phyloP scores from a whole-genome alignment of 306 rosid genomes.

The Sicyos edulis region DNA sequence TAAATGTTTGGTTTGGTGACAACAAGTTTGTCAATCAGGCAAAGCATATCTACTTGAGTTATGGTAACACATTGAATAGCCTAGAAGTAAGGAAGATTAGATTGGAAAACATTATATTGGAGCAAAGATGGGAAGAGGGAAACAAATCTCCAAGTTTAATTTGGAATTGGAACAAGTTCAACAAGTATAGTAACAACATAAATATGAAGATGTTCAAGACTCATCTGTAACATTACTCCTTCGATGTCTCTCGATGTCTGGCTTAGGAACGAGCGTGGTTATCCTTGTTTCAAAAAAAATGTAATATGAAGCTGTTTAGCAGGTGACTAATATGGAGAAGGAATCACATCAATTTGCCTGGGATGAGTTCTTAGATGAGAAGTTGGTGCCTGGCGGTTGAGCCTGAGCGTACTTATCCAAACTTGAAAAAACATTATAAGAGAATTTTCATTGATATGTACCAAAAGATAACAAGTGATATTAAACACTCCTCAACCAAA shows the following conservation, averaged over 20 bases:
- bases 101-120: background rate
- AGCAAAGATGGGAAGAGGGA: conserved; percentile 1
- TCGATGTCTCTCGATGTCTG: no score
- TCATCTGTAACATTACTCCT: no score
- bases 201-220: background rate
- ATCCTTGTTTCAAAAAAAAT: no score
- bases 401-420: background rate
- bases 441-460: background rate
- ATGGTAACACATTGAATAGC: background rate
- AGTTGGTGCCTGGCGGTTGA: background rate
- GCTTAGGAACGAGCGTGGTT: no score
- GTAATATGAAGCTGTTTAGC: background rate
- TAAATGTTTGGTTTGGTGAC: background rate
- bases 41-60: background rate
- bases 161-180: background rate
- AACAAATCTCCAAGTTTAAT: background rate
- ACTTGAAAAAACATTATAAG: background rate
- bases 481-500: background rate
- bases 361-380: background rate
- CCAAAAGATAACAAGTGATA: background rate
- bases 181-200: background rate
- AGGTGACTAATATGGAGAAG: background rate
- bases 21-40: background rate
- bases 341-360: background rate
- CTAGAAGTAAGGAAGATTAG: background rate